A percentile compares a stretch with the other conserved stretches of the same genome.
Evolutionary conservation across 2,329 filamentous ascomycete species (phyloP).

Genomic region (Neofusicoccum ribis): DNA sequence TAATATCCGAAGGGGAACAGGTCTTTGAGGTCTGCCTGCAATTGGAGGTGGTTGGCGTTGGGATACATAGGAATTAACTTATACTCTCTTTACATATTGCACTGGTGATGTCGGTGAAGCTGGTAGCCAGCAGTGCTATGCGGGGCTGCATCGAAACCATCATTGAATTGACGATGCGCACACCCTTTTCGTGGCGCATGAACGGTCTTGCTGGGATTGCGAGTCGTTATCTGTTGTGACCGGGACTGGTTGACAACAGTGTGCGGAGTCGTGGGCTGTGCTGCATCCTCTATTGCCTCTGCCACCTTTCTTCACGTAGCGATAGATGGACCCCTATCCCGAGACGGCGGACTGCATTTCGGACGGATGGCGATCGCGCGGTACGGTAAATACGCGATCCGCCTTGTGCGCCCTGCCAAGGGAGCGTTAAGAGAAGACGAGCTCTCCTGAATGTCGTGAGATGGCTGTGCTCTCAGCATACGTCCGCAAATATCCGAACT

Average conservation of each 20-base stretch:
- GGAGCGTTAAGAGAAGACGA: background rate
- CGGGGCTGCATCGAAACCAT: too few relatives aligned
- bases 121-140: too few relatives aligned
- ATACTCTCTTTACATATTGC: background rate
- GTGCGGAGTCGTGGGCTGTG: too few relatives aligned
- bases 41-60: background rate
- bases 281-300: background rate
- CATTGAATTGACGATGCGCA: too few relatives aligned
- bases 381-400: background rate
- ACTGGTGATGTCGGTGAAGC: background rate
- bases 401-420: background rate
- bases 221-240: too few relatives aligned
- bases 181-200: too few relatives aligned
- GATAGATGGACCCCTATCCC: background rate
- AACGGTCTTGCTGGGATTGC: too few relatives aligned
- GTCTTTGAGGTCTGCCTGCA: background rate
- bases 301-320: background rate
- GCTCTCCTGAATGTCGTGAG: background rate
- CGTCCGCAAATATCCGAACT: background rate
- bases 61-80: background rate
- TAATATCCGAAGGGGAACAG: background rate
- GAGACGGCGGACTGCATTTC: background rate
- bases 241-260: too few relatives aligned
- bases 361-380: background rate
- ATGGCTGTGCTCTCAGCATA: background rate